Evolutionary conservation across 768 basidiomycete species (phyloP), one percentile per base, ranked within the genome.

Genomic region (Russula earlei): DNA sequence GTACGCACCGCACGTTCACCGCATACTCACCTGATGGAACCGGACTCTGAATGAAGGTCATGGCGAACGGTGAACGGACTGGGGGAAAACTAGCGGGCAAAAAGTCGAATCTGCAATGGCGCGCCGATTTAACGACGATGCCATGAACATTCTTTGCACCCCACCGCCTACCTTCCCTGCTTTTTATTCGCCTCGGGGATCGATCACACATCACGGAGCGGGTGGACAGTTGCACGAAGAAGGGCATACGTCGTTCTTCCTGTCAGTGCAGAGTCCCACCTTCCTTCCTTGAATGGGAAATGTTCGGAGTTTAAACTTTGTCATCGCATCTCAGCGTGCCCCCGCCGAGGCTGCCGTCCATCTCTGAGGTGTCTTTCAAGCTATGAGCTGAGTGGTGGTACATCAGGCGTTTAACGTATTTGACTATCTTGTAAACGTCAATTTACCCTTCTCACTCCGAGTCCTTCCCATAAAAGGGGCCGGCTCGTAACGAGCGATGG

Each of bases 1-100:
- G 56, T 15, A 57, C 38, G 38, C 56, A 57, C 27, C 56, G 51
- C 25, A 57, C 56, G 19, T 57, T 57, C 45, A 57, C 51, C 4
- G 34, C 37, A 36, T 41, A 52, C 4, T 40, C n/a, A 5, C 31
- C 24, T 8, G n/a, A 27, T n/a, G 45, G 33, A 12, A n/a, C 27
- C 5, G 44, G 9, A 3, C 40, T 45, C 17, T 2, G 5, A 24
- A 22, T 2, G 19, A 31, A 12, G 12, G 43, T 49, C 49, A 56
- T 56, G 19, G 20, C 34, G 11, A 9, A 33, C 20, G 20, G 11
- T 37, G 17, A 29, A 40, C 4, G 37, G 40, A n/a, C 27, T 6
- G 10, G 33, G 24, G 24, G 9, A 43, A 25, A 7, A 22, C 19
- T 36, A 37, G 25, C 44, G n/a, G 24, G 15, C 10, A 6, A 27